Evolutionary conservation across 129 eudicot species (phyloP), one percentile per base, ranked within the genome.

Genomic region (Artemisia tridentata): DNA sequence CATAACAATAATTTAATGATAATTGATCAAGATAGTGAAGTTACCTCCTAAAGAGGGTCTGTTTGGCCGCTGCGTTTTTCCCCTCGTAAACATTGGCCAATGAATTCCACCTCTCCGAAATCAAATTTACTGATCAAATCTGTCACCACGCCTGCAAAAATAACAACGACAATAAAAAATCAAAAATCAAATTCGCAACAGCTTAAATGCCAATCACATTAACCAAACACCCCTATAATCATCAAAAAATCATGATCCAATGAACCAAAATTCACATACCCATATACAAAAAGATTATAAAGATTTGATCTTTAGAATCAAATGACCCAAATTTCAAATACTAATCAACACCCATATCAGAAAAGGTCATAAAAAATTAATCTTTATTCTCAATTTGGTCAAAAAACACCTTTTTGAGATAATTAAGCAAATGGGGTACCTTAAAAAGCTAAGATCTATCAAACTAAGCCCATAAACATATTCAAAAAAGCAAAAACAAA

Each of bases 31-130:
- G 15, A 51, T 64, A 45, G 57, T 68, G 8, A 66, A 62, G 60
- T 74, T 69, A 86, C 96, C 96, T 78, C 84, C 93, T 82, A 86
- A 67, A 68, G 93, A 81, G 3, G 91, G 81, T 74, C 96, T 79
- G 52, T 72, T 85, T 27, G 86, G 41, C 83, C 96, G 52, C 81
- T 80, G 82, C 61, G 89, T 65, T 73, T 86, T 86, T 69, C 68
- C 72, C 23, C 81, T 73, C 69, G 77, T 86, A 65, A 80, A 80
- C 96, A 90, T 90, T 66, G 76, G 82, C 14, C 63, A 68, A 76
- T 64, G 54, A 63, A 63, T 18, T 63, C 67, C 66, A 21, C 74
- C 49, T 58, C 73, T 69, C 72, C 57, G 55, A 67, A 78, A 75
- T 72, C 5, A 69, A 62, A 7, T 6, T 2, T 17, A 43, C 16